Base-by-base conservation (phyloP, 2,329 filamentous ascomycete species). In the Colletotrichum liaoningense region DNA sequence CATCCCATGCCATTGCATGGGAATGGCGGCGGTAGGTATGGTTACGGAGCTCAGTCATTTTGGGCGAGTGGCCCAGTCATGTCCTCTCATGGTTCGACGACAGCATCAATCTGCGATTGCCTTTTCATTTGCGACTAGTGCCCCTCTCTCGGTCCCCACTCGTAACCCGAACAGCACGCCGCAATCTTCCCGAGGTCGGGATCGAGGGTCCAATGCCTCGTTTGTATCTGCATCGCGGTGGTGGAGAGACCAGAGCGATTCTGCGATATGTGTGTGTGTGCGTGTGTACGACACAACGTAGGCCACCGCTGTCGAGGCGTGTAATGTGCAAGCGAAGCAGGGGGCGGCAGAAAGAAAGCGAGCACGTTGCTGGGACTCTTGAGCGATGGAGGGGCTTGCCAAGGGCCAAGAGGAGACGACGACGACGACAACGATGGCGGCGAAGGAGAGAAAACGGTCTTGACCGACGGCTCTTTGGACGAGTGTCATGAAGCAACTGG, bases 81-180 rank as follows among this genome's bases (percentile, higher is more conserved):
- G 63, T 38, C 24, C 33, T 11, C 33, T 33, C 16, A 24, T 54
- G 26, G 38, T 57, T 30, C 28, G 49, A n/a, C 55, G 55, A 67
- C 46, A 38, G 58, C 49, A 68, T 56, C 52, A 46, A 57, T 42
- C 65, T 63, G 42, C 59, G 59, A 73, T 69, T 69, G 67, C 66
- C 66, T 73, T 73, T 69, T 26, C 55, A 49, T 54, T 57, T 64
- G 58, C 55, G 55, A 56, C 60, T 42, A 7, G 30, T 55, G n/a
- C 54, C 30, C 54, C 54, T 52, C 59, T 16, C 24, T 69, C 38
- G 42, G 54, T 24, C 38, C 28, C 55, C 46, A 28, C 46, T 55
- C 65, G 38, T 59, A 54, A 63, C 26, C 16, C 35, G 49, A 33
- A 33, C 42, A 19, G 56, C 30, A 49, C 30, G 46, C 56, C 28